Conservation (phyloP, 1,284 basidiomycete species). For the Malassezia pachydermatis region DNA sequence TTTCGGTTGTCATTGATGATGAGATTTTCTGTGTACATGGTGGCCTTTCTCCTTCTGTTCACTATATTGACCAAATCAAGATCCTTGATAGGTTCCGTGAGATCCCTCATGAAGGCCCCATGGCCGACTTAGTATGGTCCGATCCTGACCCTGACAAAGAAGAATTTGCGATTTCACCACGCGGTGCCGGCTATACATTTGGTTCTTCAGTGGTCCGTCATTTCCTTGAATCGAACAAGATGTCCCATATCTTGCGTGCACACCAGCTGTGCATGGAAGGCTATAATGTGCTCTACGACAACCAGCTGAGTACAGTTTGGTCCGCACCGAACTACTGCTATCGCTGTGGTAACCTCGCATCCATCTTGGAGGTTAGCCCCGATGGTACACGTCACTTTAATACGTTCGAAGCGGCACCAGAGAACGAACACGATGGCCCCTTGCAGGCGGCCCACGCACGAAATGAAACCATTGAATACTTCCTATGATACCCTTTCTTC, state of each 20-base stretch:
- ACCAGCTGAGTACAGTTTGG: constrained; percentile 94
- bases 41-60: constrained; percentile 90
- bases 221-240: constrained; percentile 77
- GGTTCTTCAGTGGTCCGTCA: constrained; percentile 97
- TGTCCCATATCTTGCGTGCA: constrained; percentile 93
- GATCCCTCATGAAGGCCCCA: constrained; percentile 97
- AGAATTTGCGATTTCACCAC: constrained; percentile 94
- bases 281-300: constrained; percentile 85
- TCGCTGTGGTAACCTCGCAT: constrained; percentile 92
- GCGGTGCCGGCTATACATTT: constrained; percentile 97
- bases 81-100: constrained; percentile 98
- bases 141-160: constrained; percentile 99
- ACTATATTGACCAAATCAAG: constrained; percentile 98
- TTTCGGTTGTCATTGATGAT: constrained; percentile 96
- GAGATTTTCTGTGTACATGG: constrained; percentile 98
- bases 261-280: constrained; percentile 99
- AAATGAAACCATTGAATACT: constrained; percentile 37
- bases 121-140: constrained; percentile 99
- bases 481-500: constrained; percentile 29
- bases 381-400: constrained; percentile 85
- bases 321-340: constrained; percentile 97
- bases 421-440: constrained; percentile 63
- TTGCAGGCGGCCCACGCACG: constrained; percentile 27
- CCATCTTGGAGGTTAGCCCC: constrained; percentile 89
- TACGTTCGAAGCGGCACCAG: constrained; percentile 94